Evolutionary conservation across 345 rosid genomes (phyloP), one percentile per base, ranked within the genome.

Genomic region (Eutrema heterophyllum): DNA sequence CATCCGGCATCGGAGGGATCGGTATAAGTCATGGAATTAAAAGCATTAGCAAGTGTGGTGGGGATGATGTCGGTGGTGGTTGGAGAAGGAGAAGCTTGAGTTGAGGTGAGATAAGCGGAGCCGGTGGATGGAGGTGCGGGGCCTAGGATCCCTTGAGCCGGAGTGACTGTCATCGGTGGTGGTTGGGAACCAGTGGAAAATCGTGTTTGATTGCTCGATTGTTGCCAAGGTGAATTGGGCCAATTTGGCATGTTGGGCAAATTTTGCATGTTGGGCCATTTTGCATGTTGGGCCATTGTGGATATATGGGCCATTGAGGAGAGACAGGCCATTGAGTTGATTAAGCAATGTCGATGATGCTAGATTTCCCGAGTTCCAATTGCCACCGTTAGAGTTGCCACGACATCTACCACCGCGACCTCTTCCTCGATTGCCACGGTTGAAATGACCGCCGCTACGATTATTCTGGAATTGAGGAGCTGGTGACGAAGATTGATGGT

Each of bases 141-240:
- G 4, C 41, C 41, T 1, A 38, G 3, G 9, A 9, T 38, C 2
- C 41, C 13, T 1, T 12, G 11, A 2, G 41, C 10, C 3, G 13
- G 11, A 0, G 0, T 10, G 0, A 4, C 2, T 10, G 12, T 9
- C 11, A 2, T 3, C 10, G 1, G 1, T 2, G 41, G 4, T 8
- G 3, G 4, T 38, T 2, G 41, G 2, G 12, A 2, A 9, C 11
- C 1, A 0, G 21, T 21, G 12, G 41, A 9, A 3, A 38, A 9
- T 3, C 13, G 33, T 4, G 5, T 30, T 4, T 30, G 5, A 4
- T 30, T 30, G 33, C 1, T 30, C 1, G 5, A 6, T 9, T 9
- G 3, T 38, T 0, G 3, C 12, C 12, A 9, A 38, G 41, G 1
- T 4, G 4, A 4, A 6, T 30, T 38, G 13, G 12, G 12, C 41